Evolutionary conservation across 345 rosid species (phyloP).

Genomic region (Eucalyptus globulus): DNA sequence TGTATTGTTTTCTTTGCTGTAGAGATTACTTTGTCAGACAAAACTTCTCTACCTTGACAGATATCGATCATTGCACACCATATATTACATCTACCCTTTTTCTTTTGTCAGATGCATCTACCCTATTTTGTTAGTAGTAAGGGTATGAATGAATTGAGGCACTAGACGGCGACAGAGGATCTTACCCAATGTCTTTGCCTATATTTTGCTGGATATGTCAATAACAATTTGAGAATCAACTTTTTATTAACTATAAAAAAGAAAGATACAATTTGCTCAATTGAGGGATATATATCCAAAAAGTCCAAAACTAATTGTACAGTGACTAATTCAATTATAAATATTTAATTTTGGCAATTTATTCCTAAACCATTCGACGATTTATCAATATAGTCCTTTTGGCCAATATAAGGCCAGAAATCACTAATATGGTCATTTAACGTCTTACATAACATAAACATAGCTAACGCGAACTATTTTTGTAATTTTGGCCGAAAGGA

Average conservation of each 20-base stretch:
- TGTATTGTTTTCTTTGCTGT: neutral
- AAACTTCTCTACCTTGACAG: neutral
- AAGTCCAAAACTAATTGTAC: neutral
- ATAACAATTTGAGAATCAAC: neutral
- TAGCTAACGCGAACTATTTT: too few relatives aligned
- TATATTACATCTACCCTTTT: neutral
- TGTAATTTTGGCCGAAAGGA: fast-evolving
- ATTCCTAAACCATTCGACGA: fast-evolving
- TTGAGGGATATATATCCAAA: neutral
- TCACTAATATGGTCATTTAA: neutral
- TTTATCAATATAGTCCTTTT: neutral
- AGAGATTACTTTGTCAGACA: neutral
- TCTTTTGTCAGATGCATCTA: neutral
- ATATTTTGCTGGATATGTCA: neutral
- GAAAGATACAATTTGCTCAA: neutral
- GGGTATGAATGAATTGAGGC: neutral
- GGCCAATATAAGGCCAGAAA: neutral
- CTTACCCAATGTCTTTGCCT: neutral
- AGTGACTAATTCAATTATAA: neutral
- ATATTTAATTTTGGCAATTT: neutral
- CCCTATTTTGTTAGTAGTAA: neutral
- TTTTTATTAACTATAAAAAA: neutral
- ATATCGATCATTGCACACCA: neutral
- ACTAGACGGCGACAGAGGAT: neutral
- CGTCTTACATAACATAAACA: too few relatives aligned